phyloP scores from a whole-genome alignment of 2,329 filamentous ascomycete genomes.

The Colletotrichum cordylinicola region DNA sequence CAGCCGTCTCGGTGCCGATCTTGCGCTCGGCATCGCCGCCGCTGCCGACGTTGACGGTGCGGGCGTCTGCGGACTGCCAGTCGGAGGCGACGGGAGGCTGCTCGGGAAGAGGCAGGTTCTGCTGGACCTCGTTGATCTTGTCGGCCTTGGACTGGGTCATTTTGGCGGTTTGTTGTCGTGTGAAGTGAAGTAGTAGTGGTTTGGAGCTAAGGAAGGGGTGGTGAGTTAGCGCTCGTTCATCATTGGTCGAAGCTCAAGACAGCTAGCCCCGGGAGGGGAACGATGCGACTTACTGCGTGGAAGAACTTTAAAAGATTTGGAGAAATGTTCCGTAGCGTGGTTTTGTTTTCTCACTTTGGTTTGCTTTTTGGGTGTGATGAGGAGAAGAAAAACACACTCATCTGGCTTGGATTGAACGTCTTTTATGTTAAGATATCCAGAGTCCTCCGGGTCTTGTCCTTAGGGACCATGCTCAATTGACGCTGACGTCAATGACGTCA shows the following conservation, averaged over 20 bases:
- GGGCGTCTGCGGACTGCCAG: constrained; percentile 75
- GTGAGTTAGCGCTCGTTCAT: neutral
- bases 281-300: neutral
- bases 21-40: constrained; percentile 57
- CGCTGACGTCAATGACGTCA: constrained; percentile 26
- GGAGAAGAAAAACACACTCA: neutral
- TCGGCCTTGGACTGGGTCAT: constrained; percentile 63
- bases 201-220: neutral
- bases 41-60: constrained; percentile 73
- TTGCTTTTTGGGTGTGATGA: neutral
- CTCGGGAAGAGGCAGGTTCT: constrained; percentile 81
- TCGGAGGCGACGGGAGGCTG: constrained; percentile 79
- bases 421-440: neutral
- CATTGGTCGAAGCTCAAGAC: neutral
- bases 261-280: neutral
- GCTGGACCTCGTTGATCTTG: constrained; percentile 70
- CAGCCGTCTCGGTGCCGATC: constrained; percentile 54
- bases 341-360: neutral
- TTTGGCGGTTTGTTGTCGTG: neutral
- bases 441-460: neutral
- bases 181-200: neutral
- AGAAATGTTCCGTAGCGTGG: neutral
- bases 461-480: neutral
- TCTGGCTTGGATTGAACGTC: neutral
- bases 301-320: neutral